Evolutionary conservation across 345 rosid genomes (phyloP), one percentile per base, ranked within the genome.

Genomic region (Odontarrhena argentea): DNA sequence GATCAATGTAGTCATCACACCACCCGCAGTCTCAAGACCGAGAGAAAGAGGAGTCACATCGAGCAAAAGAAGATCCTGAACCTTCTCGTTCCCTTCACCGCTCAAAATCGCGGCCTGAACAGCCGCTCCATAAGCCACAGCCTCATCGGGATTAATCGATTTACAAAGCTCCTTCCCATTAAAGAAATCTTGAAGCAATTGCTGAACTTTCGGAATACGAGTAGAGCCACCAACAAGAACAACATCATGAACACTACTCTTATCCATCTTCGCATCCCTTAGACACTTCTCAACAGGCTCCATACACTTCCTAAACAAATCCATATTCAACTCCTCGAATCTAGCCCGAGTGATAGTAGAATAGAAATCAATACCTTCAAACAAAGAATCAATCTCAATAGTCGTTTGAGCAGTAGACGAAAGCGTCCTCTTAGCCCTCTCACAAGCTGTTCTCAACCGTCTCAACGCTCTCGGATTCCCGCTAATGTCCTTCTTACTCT

Each of bases 391-490:
- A 38, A 79, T 71, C 67, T 75, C 82, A 0, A 79, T 70, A 2
- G 77, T 75, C 0, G 82, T 75, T 3, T 79, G 82, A 0, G 75
- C 63, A 0, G 77, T 83, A 1, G 87, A 85, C 0, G 89, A 84
- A 13, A 87, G 82, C 4, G 86, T 83, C 63, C 89, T 81, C 81
- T 87, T 85, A 0, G 89, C 72, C n/a, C 60, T 59, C 53, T 69
- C 74, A 1, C 74, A 69, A 1, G 67, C 59, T 2, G 73, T 69
- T 41, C 89, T 87, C 83, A 85, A 49, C 60, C 88, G 77, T 76
- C 89, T 73, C 2, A 85, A 81, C 41, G 89, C 87, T 50, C 87
- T 81, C 0, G 89, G 80, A 28, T 74, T 81, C 3, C 89, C 87
- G 3, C 67, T 78, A 13, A 85, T 83, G 28, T 83, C 89, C 70